phyloP scores from a whole-genome alignment of 495 filamentous ascomycete species.

The Aspergillus heteromorphus region DNA sequence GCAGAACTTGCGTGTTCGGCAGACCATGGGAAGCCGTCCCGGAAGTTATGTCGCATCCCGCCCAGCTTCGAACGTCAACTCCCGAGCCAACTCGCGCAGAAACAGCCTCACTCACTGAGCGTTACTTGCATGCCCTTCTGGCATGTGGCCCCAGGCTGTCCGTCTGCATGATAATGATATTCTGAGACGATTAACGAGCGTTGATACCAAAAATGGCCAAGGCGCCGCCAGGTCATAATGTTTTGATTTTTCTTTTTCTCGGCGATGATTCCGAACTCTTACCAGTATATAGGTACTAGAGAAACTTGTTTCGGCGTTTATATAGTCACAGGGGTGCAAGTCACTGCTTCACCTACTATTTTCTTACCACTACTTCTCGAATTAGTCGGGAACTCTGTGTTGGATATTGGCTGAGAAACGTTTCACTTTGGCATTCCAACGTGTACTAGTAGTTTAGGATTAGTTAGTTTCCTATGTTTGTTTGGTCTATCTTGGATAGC shows the following conservation, averaged over 20 bases:
- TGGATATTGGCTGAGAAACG: neutral
- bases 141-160: slow-evolving; percentile 1
- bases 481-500: neutral
- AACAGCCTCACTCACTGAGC: slow-evolving; percentile 26
- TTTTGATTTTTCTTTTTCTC: neutral
- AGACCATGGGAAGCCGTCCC: slow-evolving; percentile 38
- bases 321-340: neutral
- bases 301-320: neutral
- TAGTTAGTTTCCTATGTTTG: neutral
- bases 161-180: slow-evolving; percentile 6
- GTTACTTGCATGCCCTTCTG: neutral
- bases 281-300: neutral
- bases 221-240: neutral
- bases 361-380: neutral
- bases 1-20: slow-evolving; percentile 45
- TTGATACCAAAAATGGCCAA: neutral
- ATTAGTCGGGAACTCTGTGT: neutral
- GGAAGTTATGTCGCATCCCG: slow-evolving; percentile 30
- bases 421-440: neutral
- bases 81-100: slow-evolving; percentile 32
- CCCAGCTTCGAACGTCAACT: slow-evolving; percentile 31
- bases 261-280: neutral
- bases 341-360: neutral
- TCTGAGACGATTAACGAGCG: slow-evolving; percentile 5
- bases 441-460: neutral